Conservation (phyloP, 495 filamentous ascomycete species). For the Stereocaulon alpinum region DNA sequence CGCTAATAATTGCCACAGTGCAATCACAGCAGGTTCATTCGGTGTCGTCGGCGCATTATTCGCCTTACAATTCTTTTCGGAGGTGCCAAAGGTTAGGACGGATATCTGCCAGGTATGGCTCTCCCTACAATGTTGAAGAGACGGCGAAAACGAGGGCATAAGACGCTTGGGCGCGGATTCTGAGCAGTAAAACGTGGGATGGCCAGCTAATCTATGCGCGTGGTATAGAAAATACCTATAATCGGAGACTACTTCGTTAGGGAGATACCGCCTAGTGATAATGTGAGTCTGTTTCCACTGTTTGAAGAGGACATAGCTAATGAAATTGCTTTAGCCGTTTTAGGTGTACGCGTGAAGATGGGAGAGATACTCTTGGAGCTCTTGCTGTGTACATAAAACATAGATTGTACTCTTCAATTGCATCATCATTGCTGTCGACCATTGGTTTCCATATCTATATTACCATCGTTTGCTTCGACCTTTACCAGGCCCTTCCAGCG, state of each 20-base stretch:
- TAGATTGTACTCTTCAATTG: not conserved
- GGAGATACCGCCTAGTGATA: conserved; percentile 22
- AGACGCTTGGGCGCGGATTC: not conserved
- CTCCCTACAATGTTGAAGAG: not conserved
- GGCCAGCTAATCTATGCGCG: not conserved
- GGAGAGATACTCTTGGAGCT: not conserved
- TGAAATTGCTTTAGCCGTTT: not conserved
- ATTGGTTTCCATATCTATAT: too few relatives aligned
- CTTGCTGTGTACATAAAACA: not conserved
- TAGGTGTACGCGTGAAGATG: not conserved
- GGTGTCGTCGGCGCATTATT: conserved; percentile 51
- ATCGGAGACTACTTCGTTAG: conserved; percentile 22
- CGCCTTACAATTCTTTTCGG: conserved; percentile 62
- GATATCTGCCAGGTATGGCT: conserved; percentile 47
- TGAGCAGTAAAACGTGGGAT: not conserved
- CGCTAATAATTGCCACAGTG: conserved; percentile 32
- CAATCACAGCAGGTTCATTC: conserved; percentile 44
- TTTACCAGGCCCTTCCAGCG: too few relatives aligned
- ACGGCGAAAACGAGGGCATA: not conserved
- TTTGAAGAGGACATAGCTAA: not conserved
- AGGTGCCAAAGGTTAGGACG: conserved; percentile 54
- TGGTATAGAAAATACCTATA: conserved; percentile 19
- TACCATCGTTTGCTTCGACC: too few relatives aligned
- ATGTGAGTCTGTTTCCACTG: conserved; percentile 13
- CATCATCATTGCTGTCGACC: not conserved